phyloP scores from a whole-genome alignment of 805 yeast species.

The Metschnikowia corniflorae region DNA sequence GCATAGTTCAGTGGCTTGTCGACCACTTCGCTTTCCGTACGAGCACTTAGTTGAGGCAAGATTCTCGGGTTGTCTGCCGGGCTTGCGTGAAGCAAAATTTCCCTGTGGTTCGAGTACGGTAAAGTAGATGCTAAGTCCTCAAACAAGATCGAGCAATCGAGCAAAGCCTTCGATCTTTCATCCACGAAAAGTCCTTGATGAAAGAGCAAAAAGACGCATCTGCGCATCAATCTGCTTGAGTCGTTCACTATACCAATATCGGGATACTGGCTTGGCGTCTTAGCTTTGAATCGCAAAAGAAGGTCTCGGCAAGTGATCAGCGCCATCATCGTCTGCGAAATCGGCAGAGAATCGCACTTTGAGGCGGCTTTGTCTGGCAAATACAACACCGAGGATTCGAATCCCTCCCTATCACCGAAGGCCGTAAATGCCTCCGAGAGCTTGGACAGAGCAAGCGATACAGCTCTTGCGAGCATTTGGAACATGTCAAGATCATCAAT shows the following conservation, averaged over 20 bases:
- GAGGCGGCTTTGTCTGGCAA: too few relatives aligned
- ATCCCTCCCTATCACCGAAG: too few relatives aligned
- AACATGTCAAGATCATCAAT: background rate
- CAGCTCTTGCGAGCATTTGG: slow-evolving; percentile 7
- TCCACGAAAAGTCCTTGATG: slow-evolving; percentile 3
- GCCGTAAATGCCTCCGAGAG: slow-evolving; percentile 2
- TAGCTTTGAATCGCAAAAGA: slow-evolving; percentile 4
- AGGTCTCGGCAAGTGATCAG: slow-evolving; percentile 11
- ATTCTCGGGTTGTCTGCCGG: too few relatives aligned
- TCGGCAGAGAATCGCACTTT: too few relatives aligned
- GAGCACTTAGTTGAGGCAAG: too few relatives aligned
- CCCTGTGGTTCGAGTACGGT: slow-evolving; percentile 10
- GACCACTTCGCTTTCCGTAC: too few relatives aligned
- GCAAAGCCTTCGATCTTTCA: slow-evolving; percentile 5
- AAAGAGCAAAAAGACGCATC: slow-evolving; percentile 10
- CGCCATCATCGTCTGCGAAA: too few relatives aligned
- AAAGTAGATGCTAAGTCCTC: slow-evolving; percentile 9
- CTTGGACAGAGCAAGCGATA: slow-evolving; percentile 6
- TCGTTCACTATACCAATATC: slow-evolving; percentile 9
- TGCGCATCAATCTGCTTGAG: slow-evolving; percentile 8
- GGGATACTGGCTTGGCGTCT: slow-evolving; percentile 4
- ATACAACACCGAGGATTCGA: too few relatives aligned
- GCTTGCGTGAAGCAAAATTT: slow-evolving; percentile 1
- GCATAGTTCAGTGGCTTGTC: too few relatives aligned
- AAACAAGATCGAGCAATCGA: slow-evolving; percentile 21